phyloP scores from a whole-genome alignment of 2,329 filamentous ascomycete genomes.

The Sarocladium strictum region DNA sequence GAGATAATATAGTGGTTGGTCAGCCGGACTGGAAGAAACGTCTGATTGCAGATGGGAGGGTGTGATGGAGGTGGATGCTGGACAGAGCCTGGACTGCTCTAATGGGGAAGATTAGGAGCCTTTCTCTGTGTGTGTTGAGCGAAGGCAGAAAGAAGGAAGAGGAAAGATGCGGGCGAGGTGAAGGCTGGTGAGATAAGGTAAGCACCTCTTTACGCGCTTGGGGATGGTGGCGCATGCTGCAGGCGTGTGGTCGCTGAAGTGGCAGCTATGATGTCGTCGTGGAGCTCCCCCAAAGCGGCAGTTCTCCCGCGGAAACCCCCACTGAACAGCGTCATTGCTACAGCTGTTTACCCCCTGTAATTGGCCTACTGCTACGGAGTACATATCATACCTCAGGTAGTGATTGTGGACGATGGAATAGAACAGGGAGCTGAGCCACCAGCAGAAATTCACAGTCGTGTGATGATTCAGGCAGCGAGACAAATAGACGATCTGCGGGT shows the following conservation, averaged over 20 bases:
- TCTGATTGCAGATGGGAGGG: not conserved
- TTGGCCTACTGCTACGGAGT: not conserved
- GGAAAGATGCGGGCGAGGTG: not conserved
- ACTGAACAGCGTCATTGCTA: not conserved
- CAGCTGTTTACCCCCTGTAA: not conserved
- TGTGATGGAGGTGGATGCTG: not conserved
- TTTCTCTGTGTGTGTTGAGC: not conserved
- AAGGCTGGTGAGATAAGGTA: not conserved
- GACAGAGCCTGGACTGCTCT: not conserved
- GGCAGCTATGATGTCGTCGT: conserved; percentile 7
- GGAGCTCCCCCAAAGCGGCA: conserved; percentile 5
- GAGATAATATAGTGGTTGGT: conserved; percentile 1
- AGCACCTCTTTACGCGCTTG: conserved; percentile 1
- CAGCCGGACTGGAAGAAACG: not conserved
- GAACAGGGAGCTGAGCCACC: no score
- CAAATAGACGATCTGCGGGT: no score
- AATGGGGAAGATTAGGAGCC: no score
- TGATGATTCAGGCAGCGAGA: no score
- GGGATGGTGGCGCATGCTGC: no score
- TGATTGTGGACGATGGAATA: no score
- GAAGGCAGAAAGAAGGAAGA: not conserved
- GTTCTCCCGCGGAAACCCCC: not conserved
- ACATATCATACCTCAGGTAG: no score
- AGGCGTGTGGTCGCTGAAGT: not conserved
- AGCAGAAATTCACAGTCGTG: no score